Conservation (phyloP, 129 eudicot genomes). For the Calendula officinalis region DNA sequence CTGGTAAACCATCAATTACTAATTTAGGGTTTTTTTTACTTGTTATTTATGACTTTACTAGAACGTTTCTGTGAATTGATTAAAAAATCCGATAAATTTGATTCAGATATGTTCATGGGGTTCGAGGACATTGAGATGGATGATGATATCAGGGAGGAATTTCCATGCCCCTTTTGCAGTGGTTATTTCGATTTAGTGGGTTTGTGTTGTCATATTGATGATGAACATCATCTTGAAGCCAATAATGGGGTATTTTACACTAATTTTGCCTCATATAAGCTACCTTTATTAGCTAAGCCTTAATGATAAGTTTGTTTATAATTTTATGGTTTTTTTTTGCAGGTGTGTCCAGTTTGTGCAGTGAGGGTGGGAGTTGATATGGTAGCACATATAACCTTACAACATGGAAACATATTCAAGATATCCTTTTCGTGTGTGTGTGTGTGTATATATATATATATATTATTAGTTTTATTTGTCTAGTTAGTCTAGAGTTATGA, state of each 20-base stretch:
- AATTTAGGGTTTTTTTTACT: constrained; percentile 14
- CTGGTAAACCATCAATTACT: constrained; percentile 41
- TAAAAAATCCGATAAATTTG: background rate
- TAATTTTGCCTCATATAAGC: no score
- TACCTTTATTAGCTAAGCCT: no score
- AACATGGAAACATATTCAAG: constrained; percentile 87
- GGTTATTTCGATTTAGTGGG: constrained; percentile 73
- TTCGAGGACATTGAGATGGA: constrained; percentile 83
- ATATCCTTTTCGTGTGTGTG: constrained; percentile 91
- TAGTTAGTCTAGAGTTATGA: background rate
- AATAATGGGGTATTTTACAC: constrained; percentile 80
- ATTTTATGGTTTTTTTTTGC: constrained; percentile 20
- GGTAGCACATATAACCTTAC: constrained; percentile 99
- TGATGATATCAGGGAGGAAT: constrained; percentile 88
- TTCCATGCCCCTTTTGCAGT: constrained; percentile 27
- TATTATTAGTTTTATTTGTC: background rate
- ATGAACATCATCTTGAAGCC: constrained; percentile 84
- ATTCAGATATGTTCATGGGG: constrained; percentile 38
- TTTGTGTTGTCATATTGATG: constrained; percentile 96
- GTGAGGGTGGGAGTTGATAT: constrained; percentile 93
- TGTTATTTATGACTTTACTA: background rate
- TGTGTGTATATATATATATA: background rate
- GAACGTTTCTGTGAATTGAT: background rate
- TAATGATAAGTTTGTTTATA: no score
- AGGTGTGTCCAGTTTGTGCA: constrained; percentile 98